phyloP scores from a whole-genome alignment of 2,329 filamentous ascomycete genomes.

The Trichocomaceae sp. region DNA sequence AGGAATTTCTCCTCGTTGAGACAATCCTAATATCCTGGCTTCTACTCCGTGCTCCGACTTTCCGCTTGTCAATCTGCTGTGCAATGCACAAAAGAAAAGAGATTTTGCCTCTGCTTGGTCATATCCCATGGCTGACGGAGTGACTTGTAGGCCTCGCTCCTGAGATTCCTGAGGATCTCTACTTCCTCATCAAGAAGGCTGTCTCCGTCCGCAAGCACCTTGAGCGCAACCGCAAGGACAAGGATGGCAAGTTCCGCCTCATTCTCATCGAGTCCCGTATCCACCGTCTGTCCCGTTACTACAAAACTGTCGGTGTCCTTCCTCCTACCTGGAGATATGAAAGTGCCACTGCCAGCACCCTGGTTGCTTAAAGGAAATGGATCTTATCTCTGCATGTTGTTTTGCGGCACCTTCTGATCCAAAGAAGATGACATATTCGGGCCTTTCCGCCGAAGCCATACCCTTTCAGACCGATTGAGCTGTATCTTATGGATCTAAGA shows the following conservation, averaged over 20 bases:
- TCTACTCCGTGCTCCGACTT: neutral
- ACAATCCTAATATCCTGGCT: neutral
- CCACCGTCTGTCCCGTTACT: conserved; percentile 98
- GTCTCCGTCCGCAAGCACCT: conserved; percentile 99
- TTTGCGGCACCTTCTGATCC: neutral
- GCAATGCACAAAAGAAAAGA: conserved; percentile 18
- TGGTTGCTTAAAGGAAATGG: conserved; percentile 66
- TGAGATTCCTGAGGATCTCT: conserved; percentile 98
- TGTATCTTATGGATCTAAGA: neutral
- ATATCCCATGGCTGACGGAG: conserved; percentile 71
- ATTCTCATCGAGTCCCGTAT: conserved; percentile 99
- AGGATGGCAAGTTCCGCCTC: conserved; percentile 99
- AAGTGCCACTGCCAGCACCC: conserved; percentile 88
- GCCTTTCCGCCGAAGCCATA: neutral
- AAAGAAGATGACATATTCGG: neutral
- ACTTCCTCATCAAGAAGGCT: conserved; percentile 99
- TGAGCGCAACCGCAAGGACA: conserved; percentile 99
- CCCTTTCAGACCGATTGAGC: neutral
- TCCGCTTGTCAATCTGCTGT: conserved; percentile 9
- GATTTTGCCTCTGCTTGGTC: conserved; percentile 80
- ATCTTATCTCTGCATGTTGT: neutral
- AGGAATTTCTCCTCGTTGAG: neutral
- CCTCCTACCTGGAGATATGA: conserved; percentile 99
- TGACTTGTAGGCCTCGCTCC: conserved; percentile 93
- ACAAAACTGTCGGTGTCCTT: conserved; percentile 84